Conservation (phyloP, 2,329 filamentous ascomycete species). For the Aspergillus flavus region DNA sequence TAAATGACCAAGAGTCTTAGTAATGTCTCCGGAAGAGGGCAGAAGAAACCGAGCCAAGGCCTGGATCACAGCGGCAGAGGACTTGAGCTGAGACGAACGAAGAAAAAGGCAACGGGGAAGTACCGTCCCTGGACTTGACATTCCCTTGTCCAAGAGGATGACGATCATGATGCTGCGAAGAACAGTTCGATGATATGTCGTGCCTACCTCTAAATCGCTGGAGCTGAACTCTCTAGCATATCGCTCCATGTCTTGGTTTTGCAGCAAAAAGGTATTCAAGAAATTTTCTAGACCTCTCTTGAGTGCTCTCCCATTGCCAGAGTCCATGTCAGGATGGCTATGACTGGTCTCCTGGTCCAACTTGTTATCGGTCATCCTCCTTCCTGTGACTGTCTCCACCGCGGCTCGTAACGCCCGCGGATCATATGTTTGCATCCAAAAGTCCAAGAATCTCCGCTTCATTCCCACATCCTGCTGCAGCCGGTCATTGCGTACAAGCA, state of each 20-base stretch:
- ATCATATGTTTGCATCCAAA: constrained; percentile 63
- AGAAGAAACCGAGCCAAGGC: constrained; percentile 57
- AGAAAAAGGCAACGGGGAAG: constrained; percentile 54
- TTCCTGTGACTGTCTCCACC: constrained; percentile 62
- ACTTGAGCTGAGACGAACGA: constrained; percentile 56
- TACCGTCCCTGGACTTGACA: constrained; percentile 36
- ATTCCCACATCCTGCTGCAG: constrained; percentile 61
- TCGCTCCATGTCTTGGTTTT: constrained; percentile 56
- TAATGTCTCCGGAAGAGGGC: constrained; percentile 61
- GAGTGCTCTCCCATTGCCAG: constrained; percentile 29
- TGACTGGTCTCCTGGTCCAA: constrained; percentile 10
- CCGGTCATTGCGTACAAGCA: constrained; percentile 48
- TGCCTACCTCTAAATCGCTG: constrained; percentile 46
- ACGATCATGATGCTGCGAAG: constrained; percentile 63
- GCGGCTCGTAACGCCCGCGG: constrained; percentile 53
- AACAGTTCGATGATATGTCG: constrained; percentile 58
- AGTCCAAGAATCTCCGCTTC: constrained; percentile 57
- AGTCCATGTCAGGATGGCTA: not conserved
- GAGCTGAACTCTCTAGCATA: constrained; percentile 20
- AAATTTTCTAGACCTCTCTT: constrained; percentile 54
- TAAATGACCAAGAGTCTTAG: constrained; percentile 57
- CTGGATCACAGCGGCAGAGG: constrained; percentile 57
- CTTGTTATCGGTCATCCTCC: constrained; percentile 42
- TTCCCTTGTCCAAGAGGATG: constrained; percentile 60
- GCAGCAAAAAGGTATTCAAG: constrained; percentile 60